Evolutionary conservation across 495 filamentous ascomycete genomes (phyloP), one percentile per base, ranked within the genome.

Genomic region (Xylaria acuta): DNA sequence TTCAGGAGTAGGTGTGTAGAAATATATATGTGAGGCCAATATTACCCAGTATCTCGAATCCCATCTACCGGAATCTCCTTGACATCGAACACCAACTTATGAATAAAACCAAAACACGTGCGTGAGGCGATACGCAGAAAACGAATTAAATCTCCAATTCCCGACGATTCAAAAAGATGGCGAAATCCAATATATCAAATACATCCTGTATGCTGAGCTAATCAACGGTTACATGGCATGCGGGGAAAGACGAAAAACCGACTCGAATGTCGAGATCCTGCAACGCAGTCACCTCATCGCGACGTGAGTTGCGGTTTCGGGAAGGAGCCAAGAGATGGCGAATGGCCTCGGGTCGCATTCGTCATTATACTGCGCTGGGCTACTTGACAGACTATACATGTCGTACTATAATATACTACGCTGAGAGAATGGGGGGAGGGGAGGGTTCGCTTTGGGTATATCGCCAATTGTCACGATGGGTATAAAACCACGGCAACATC

Each of bases 291-390:
- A 71, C 69, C 69, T 71, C 69, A 71, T 71, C 34, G 5, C 25
- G 60, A 41, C 12, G 34, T 22, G 27, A 9, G 22, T 14, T 59
- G 40, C 67, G 43, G 56, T 69, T 73, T 73, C 58, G 45, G 71
- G 71, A 67, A 73, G 71, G 71, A 68, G 71, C 70, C 70, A 67
- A 59, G 71, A 62, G 58, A 67, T 67, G 51, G 64, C 64, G 70
- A 67, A 63, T 51, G 67, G 54, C n/a, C 25, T 45, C 20, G 36
- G 27, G 32, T 69, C 56, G 65, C 71, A 69, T 68, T 72, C 62
- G 38, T 59, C 49, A 58, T 54, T 41, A n/a, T 36, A 14, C 3
- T 9, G 30, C 51, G 22, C 0, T 11, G n/a, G n/a, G n/a, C 65
- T 27, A 51, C 22, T 64, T 12, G 60, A 38, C n/a, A 27, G 34